phyloP scores from a whole-genome alignment of 202 grass and related monocot species.

The Cymbopogon flexuosus region DNA sequence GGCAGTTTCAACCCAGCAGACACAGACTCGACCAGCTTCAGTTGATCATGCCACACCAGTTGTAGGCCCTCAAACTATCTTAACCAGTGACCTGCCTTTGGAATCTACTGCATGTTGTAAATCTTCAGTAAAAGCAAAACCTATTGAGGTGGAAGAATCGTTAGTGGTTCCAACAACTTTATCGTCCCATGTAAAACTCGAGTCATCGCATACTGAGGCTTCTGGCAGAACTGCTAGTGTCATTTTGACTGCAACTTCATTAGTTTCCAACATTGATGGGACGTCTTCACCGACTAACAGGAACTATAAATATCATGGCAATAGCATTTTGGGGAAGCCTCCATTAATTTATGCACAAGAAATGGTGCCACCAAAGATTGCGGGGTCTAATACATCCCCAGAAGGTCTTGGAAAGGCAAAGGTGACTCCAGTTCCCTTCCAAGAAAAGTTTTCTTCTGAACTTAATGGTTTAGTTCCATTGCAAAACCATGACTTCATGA shows the following conservation, averaged over 20 bases:
- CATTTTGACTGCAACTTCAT: background rate
- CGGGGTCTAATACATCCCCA: constrained; percentile 3
- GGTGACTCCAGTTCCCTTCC: constrained; percentile 19
- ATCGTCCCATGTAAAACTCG: background rate
- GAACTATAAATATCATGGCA: constrained; percentile 15
- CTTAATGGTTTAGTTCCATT: constrained; percentile 8
- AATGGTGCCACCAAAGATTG: constrained; percentile 21
- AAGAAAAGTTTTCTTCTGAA: constrained; percentile 15
- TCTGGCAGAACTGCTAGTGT: background rate
- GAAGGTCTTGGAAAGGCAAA: constrained; percentile 21
- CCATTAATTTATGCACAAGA: constrained; percentile 29
- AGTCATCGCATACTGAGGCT: constrained; percentile 20
- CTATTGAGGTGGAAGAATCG: constrained; percentile 7
- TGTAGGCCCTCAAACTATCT: constrained; percentile 18
- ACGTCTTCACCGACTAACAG: background rate
- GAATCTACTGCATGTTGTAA: background rate
- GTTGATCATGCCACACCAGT: constrained; percentile 5
- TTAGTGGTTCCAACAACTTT: constrained; percentile 22
- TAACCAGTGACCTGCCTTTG: background rate
- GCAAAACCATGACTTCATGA: constrained; percentile 23
- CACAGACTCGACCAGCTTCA: background rate
- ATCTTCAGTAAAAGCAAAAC: constrained; percentile 28
- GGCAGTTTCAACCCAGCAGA: constrained; percentile 12
- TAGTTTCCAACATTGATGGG: background rate
- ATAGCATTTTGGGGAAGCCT: constrained; percentile 42